Evolutionary conservation across 257 asterid genomes (phyloP).

Genomic region (Leonotis leonurus): DNA sequence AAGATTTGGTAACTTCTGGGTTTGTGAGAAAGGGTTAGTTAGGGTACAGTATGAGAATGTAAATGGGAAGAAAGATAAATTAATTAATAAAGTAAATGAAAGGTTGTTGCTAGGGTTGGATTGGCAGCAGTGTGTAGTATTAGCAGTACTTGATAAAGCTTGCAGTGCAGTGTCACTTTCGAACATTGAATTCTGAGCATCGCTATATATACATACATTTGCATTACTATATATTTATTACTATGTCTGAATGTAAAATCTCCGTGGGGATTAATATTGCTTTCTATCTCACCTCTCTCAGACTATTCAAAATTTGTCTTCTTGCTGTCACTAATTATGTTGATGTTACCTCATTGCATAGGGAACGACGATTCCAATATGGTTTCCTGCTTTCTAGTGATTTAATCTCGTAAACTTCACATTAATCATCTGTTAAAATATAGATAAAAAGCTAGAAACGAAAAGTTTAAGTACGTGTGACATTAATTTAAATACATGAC

Average conservation of each 20-base stretch:
- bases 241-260: constrained; percentile 18
- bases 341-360: not conserved
- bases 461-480: no score
- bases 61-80: not conserved
- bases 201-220: not conserved
- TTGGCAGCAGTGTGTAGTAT: constrained; percentile 8
- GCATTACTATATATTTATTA: not conserved
- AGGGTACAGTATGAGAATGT: constrained; percentile 8
- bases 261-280: constrained; percentile 40
- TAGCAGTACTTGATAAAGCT: constrained; percentile 24
- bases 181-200: constrained; percentile 36
- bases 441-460: no score
- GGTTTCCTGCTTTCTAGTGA: not conserved
- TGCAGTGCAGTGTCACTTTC: constrained; percentile 77
- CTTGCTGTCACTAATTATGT: constrained; percentile 18
- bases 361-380: not conserved
- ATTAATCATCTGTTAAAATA: no score
- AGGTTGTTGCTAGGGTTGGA: constrained; percentile 28
- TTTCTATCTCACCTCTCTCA: not conserved
- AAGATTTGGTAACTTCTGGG: not conserved
- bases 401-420: no score
- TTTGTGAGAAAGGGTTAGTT: not conserved
- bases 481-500: no score
- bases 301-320: constrained; percentile 4
- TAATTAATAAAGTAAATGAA: not conserved